A percentile compares a stretch with the other conserved stretches of the same genome.
phyloP scores from a whole-genome alignment of 768 basidiomycete genomes.

The Hebeloma cylindrosporum region DNA sequence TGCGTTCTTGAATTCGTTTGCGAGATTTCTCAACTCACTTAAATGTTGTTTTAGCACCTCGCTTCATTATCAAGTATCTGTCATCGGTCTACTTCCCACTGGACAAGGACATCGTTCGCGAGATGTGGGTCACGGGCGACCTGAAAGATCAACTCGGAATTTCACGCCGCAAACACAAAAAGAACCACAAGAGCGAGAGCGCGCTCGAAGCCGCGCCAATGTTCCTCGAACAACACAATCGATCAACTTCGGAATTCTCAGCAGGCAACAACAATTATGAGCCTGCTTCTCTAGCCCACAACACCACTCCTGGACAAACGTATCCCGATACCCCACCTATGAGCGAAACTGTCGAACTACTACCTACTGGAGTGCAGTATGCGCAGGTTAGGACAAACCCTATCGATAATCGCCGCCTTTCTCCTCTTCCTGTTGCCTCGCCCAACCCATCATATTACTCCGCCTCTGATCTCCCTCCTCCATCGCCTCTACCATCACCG shows the following conservation, averaged over 20 bases:
- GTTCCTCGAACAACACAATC: slow-evolving; percentile 61
- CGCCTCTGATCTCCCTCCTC: slow-evolving; percentile 59
- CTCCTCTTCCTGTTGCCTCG: slow-evolving; percentile 31
- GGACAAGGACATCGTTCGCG: slow-evolving; percentile 90
- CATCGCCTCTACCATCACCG: slow-evolving; percentile 60
- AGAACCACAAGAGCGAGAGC: slow-evolving; percentile 30
- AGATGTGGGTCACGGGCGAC: slow-evolving; percentile 85
- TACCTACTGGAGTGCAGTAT: slow-evolving; percentile 27
- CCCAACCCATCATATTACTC: slow-evolving; percentile 69
- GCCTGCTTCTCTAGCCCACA: slow-evolving; percentile 36
- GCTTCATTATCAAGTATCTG: slow-evolving; percentile 76
- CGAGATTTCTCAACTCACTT: not conserved
- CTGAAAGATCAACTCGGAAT: slow-evolving; percentile 82
- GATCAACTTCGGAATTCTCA: slow-evolving; percentile 65
- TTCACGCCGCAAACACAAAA: slow-evolving; percentile 56
- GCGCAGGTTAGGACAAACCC: slow-evolving; percentile 18
- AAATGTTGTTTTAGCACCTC: slow-evolving; percentile 57
- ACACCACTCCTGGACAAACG: slow-evolving; percentile 40
- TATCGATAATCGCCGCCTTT: slow-evolving; percentile 25
- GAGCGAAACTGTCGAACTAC: slow-evolving; percentile 31
- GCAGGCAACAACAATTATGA: slow-evolving; percentile 45
- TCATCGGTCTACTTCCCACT: slow-evolving; percentile 70
- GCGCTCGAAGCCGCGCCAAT: slow-evolving; percentile 70
- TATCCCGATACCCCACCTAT: slow-evolving; percentile 48
- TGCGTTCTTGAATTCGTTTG: slow-evolving; percentile 30